phyloP scores from a whole-genome alignment of 1,284 basidiomycete genomes.

The Malassezia vespertilionis region DNA sequence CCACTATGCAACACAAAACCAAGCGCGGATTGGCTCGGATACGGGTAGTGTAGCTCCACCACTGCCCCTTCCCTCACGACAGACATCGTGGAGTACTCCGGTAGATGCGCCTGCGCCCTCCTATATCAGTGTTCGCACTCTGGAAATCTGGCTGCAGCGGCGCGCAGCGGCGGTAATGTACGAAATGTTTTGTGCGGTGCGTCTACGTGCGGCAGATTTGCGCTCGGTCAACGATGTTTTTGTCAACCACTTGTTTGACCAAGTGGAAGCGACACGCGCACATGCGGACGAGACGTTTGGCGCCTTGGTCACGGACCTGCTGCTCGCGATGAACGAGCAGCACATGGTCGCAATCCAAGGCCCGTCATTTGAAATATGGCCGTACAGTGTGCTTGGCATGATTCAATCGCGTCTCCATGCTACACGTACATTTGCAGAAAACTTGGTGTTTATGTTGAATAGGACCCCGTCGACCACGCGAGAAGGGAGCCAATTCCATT shows the following conservation, averaged over 20 bases:
- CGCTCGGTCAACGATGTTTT: slow-evolving; percentile 57
- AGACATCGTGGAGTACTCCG: too few relatives aligned
- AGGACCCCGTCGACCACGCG: slow-evolving; percentile 55
- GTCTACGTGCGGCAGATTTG: slow-evolving; percentile 9
- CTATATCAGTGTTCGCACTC: too few relatives aligned
- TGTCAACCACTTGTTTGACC: slow-evolving; percentile 79
- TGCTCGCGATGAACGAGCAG: slow-evolving; percentile 77
- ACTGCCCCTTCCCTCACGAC: slow-evolving; percentile 11
- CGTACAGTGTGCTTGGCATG: slow-evolving; percentile 51
- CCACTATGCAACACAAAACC: slow-evolving; percentile 27
- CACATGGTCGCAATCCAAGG: slow-evolving; percentile 69
- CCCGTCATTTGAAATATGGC: background rate
- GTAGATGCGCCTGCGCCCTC: too few relatives aligned
- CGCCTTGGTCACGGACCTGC: slow-evolving; percentile 27
- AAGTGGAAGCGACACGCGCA: slow-evolving; percentile 80
- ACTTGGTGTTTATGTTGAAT: slow-evolving; percentile 98
- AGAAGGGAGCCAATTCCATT: slow-evolving; percentile 86
- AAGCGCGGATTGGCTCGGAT: background rate
- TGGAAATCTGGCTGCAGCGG: slow-evolving; percentile 18
- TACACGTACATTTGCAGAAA: slow-evolving; percentile 91
- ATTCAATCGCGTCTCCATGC: slow-evolving; percentile 69
- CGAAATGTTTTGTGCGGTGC: slow-evolving; percentile 35
- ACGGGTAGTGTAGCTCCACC: slow-evolving; percentile 3
- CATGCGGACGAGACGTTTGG: slow-evolving; percentile 63
- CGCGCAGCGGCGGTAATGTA: slow-evolving; percentile 49